These are phyloP conservation scores for Mycosarcoma maydis DNA, from an alignment of 1,284 basidiomycete species.

Conservation along the genomic window DNA sequence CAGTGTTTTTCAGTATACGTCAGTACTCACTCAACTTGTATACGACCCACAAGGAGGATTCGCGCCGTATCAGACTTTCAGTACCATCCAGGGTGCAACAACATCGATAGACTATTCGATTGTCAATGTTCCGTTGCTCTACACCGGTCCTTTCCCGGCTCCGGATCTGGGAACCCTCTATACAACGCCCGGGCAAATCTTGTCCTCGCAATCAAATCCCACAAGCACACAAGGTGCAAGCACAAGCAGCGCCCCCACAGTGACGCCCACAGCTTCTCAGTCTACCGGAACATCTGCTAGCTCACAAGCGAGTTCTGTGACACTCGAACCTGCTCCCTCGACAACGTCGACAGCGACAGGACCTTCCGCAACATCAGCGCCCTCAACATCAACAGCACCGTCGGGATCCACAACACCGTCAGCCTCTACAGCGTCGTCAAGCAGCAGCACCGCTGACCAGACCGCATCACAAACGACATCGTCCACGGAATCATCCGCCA, in stretches of 20 bases:
- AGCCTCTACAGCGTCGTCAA: too few relatives aligned
- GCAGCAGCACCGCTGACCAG: too few relatives aligned
- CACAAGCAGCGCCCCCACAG: neutral
- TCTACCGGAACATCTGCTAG: neutral
- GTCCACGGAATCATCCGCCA: neutral
- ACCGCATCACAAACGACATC: neutral
- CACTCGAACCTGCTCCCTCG: constrained; percentile 8
- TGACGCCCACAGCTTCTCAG: neutral
- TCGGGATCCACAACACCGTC: neutral
- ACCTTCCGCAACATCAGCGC: neutral
- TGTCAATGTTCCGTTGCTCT: constrained; percentile 53
- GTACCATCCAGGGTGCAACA: constrained; percentile 26
- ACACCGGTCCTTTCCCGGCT: constrained; percentile 55
- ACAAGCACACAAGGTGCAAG: neutral
- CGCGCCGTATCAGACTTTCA: constrained; percentile 41
- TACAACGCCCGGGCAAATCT: constrained; percentile 42
- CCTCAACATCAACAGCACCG: neutral
- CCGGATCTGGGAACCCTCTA: constrained; percentile 53
- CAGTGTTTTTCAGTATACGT: constrained; percentile 25
- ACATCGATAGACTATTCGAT: constrained; percentile 44
- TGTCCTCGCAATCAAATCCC: neutral
- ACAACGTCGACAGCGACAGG: constrained; percentile 1
- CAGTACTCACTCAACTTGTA: constrained; percentile 38
- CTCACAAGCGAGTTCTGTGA: constrained; percentile 6
- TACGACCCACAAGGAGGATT: constrained; percentile 51